These are phyloP conservation scores for Yarrowia keelungensis DNA, from an alignment of 805 yeast species.

Conservation along the genomic window DNA sequence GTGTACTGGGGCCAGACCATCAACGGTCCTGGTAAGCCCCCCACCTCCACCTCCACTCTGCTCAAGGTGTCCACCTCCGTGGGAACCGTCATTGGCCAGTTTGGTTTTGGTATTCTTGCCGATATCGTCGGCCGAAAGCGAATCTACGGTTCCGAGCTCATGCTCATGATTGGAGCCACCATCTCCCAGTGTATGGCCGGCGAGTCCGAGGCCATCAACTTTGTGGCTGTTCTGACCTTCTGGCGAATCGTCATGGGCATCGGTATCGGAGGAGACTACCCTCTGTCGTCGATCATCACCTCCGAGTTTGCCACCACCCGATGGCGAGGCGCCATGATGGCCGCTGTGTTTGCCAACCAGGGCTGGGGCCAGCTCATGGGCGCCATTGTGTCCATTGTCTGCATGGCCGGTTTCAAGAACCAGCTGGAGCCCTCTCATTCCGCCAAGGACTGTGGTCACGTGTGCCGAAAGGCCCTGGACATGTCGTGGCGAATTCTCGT, in stretches of 20 bases:
- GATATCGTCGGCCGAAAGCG: constrained; percentile 85
- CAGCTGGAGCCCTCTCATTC: constrained; percentile 61
- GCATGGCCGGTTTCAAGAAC: constrained; percentile 77
- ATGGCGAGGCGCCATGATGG: constrained; percentile 98
- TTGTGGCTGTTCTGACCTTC: constrained; percentile 74
- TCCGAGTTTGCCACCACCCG: constrained; percentile 92
- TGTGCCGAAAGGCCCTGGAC: constrained; percentile 82
- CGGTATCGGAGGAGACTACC: constrained; percentile 98
- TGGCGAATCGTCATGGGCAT: constrained; percentile 90
- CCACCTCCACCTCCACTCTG: constrained; percentile 74
- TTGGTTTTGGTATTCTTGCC: constrained; percentile 81
- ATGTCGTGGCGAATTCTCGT: constrained; percentile 93
- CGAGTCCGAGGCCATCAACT: constrained; percentile 70
- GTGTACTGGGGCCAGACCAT: constrained; percentile 70
- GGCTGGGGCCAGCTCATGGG: constrained; percentile 94
- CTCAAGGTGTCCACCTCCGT: constrained; percentile 89
- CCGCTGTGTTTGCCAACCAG: constrained; percentile 94
- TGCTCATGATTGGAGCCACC: constrained; percentile 81
- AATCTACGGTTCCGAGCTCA: constrained; percentile 85
- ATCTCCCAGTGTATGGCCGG: constrained; percentile 79
- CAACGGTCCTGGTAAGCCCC: constrained; percentile 55
- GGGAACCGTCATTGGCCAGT: constrained; percentile 91
- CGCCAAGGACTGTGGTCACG: constrained; percentile 66
- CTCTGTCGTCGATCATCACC: constrained; percentile 87
- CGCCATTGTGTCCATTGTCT: constrained; percentile 80